Base-by-base conservation (phyloP, 306 rosid genomes). In the Gillenia trifoliata region DNA sequence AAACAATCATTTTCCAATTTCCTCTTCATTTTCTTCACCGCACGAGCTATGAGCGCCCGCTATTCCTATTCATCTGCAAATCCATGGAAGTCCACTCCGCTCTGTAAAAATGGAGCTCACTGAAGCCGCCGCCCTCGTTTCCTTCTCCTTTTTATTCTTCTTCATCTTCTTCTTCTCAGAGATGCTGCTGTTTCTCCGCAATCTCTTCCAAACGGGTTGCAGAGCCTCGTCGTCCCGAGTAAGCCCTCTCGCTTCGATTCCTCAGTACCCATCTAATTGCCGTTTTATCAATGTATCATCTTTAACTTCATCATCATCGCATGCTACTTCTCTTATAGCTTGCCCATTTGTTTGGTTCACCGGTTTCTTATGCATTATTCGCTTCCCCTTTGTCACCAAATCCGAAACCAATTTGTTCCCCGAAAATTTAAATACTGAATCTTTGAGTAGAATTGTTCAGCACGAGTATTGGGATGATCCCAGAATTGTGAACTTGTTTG, bases 141-240 rank as follows among this genome's bases (percentile, higher is more conserved):
- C 15, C 34, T 40, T 36, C 68, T 64, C 33, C 45, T 8, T 38
- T 1, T 49, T 55, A 28, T 25, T 64, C 59, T 23, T 16, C 55
- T 49, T 49, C 41, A 38, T 38, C 7, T 49, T 40, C 72, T 16
- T 78, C 78, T 15, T 67, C 52, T n/a, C 77, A 66, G 85, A 73
- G 71, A 91, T 91, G 96, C 71, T 89, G 78, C 73, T 83, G 61
- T 82, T 84, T 77, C 72, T 81, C 62, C 96, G 98, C 89, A 84
- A 75, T 74, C 70, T 92, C 71, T 74, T 86, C 72, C 82, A 81
- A 73, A 68, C 70, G 65, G 85, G 87, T 75, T 76, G 89, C 81
- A 87, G 83, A 82, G 84, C 86, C 70, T 80, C 91, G 29, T 25
- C 71, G 19, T 34, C 16, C 38, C 85, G 89, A 76, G 97, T 91